Conservation (phyloP, 2,329 filamentous ascomycete genomes). For the Fusarium haematococcum region DNA sequence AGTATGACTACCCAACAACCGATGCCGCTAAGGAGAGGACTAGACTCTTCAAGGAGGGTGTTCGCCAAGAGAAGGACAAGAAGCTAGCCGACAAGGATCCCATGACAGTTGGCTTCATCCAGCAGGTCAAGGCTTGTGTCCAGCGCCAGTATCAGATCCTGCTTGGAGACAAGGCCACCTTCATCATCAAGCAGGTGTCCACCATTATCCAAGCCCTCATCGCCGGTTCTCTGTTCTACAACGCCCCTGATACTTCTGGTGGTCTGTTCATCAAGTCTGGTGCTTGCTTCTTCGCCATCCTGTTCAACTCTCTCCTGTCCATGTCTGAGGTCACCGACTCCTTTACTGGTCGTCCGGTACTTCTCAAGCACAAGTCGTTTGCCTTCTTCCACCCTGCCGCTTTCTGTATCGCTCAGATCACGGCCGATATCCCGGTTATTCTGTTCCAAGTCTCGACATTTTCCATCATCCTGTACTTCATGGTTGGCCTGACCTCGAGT, state of each 20-base stretch:
- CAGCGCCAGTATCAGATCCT: conserved; percentile 74
- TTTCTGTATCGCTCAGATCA: conserved; percentile 68
- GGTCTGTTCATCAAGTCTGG: conserved; percentile 75
- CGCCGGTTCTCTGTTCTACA: conserved; percentile 75
- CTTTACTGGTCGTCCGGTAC: conserved; percentile 68
- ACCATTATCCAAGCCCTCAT: conserved; percentile 71
- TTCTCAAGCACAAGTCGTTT: conserved; percentile 70
- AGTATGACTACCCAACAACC: conserved; percentile 68
- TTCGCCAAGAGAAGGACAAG: conserved; percentile 66
- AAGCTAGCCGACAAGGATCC: conserved; percentile 65
- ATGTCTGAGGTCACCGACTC: conserved; percentile 76
- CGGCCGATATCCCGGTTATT: conserved; percentile 67
- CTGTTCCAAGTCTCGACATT: conserved; percentile 70
- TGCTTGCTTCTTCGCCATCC: conserved; percentile 72
- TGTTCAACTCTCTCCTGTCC: conserved; percentile 71
- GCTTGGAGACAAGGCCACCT: conserved; percentile 72
- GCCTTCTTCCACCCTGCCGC: conserved; percentile 69
- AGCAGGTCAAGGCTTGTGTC: conserved; percentile 68
- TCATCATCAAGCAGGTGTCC: conserved; percentile 71
- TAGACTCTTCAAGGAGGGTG: conserved; percentile 64
- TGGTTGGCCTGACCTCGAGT: conserved; percentile 65
- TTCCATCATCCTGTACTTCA: conserved; percentile 71
- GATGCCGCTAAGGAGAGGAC: conserved; percentile 62
- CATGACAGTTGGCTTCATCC: conserved; percentile 64
- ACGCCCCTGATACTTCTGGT: conserved; percentile 65